Conservation (phyloP, 1,284 basidiomycete species). For the Marasmius fiardii region DNA sequence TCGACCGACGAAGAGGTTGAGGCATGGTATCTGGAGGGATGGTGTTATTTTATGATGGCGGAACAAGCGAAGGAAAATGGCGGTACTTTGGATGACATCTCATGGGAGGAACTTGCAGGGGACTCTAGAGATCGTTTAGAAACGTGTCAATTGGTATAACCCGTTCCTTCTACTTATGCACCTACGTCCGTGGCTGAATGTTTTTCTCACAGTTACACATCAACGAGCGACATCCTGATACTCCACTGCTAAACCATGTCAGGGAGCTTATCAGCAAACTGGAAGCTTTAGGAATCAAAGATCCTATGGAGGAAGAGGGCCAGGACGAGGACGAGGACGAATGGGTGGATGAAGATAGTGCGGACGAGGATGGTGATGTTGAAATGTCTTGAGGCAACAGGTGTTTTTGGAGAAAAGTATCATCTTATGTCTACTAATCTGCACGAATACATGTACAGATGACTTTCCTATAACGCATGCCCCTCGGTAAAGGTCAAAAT, state of each 20-base stretch:
- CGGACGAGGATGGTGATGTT: slow-evolving; percentile 55
- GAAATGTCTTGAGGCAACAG: slow-evolving; percentile 47
- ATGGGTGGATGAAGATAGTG: slow-evolving; percentile 51
- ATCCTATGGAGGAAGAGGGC: slow-evolving; percentile 55
- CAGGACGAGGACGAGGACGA: slow-evolving; percentile 48
- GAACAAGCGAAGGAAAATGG: slow-evolving; percentile 61
- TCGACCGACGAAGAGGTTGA: slow-evolving; percentile 88
- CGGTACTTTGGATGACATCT: slow-evolving; percentile 55
- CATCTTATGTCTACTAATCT: neutral
- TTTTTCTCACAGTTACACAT: slow-evolving; percentile 56
- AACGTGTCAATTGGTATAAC: slow-evolving; percentile 75
- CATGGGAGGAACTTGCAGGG: slow-evolving; percentile 77
- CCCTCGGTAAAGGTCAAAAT: no score
- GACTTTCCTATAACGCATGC: no score
- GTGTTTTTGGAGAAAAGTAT: slow-evolving; percentile 3
- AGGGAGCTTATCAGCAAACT: slow-evolving; percentile 72
- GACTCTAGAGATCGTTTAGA: slow-evolving; percentile 83
- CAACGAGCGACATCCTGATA: slow-evolving; percentile 73
- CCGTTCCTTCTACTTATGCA: slow-evolving; percentile 26
- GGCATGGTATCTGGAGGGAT: slow-evolving; percentile 94
- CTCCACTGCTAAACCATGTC: slow-evolving; percentile 76
- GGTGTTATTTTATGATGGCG: slow-evolving; percentile 85
- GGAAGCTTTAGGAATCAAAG: slow-evolving; percentile 65
- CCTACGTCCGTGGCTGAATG: slow-evolving; percentile 8
- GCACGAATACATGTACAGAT: no score